Evolutionary conservation across 257 asterid genomes (phyloP).

Genomic region (Ligustrum vulgare): DNA sequence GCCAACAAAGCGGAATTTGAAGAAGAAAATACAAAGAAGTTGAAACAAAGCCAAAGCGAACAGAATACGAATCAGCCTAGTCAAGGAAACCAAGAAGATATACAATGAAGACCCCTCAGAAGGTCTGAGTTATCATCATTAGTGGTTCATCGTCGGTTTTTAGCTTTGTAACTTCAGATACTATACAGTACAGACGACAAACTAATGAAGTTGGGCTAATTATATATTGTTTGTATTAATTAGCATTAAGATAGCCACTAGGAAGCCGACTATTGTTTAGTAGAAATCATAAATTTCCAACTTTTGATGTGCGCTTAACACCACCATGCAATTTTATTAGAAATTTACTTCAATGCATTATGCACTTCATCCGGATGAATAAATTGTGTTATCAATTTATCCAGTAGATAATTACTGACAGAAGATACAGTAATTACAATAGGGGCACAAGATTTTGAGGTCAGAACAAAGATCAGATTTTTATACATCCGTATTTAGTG

Average conservation of each 20-base stretch:
- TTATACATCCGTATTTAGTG: neutral
- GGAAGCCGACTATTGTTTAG: neutral
- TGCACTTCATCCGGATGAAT: neutral
- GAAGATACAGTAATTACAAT: neutral
- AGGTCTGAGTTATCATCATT: conserved; percentile 39
- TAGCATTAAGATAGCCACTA: neutral
- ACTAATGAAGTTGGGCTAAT: neutral
- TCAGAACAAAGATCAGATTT: neutral
- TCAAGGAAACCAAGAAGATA: conserved; percentile 31
- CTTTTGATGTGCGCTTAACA: conserved; percentile 10
- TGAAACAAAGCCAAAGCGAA: conserved; percentile 28
- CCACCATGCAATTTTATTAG: neutral
- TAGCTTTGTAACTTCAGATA: conserved; percentile 8
- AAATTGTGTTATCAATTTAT: neutral
- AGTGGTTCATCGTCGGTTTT: neutral
- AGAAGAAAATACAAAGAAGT: conserved; percentile 32
- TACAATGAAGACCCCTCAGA: conserved; percentile 36
- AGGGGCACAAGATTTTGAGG: neutral
- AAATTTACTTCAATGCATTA: neutral
- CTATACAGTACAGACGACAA: conserved; percentile 24
- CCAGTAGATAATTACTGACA: neutral
- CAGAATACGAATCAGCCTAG: conserved; percentile 12
- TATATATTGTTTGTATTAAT: neutral
- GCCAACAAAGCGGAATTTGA: conserved; percentile 62
- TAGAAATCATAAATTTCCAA: conserved; percentile 15